Base-by-base conservation (phyloP, 371 early-diverging fungal genomes). In the Mucor racemosus region DNA sequence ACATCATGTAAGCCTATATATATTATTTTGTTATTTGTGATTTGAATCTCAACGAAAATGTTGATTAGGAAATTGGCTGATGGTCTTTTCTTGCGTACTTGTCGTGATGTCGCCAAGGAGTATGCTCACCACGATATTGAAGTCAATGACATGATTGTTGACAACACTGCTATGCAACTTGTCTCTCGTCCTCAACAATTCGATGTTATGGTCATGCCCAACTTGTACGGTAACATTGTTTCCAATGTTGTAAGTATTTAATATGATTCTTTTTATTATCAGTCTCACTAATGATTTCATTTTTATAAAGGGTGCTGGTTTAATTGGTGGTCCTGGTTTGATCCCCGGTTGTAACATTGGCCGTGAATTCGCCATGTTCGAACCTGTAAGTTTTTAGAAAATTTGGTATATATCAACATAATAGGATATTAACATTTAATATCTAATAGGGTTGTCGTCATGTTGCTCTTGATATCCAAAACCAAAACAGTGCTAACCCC, bases 101-200 rank as follows among this genome's bases (percentile, higher is more conserved):
- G 95, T 86, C 92, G 95, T 57, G 93, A 94, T 11, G 90, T 98
- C 34, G 90, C 95, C 66, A 90, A 97, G 83, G 91, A 92, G 79
- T 98, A 98, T 81, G 86, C 90, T 69, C 77, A 83, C 71, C 86
- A 88, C 50, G 94, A 94, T 46, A 93, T 98, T 78, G 80, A 90
- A 81, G 92, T 94, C 75, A 89, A 94, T 68, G 97, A 97, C 80
- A 97, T 98, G 98, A 97, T 98, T 82, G 98, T 98, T 68, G 99
- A 98, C 83, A 97, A 97, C 86, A 92, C 97, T 56, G 92, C 98
- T 60, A 98, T 98, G 99, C 99, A 98, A 84, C 90, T 98, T 33
- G 97, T 97, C 26, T 91, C 95, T 71, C 92, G 88, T 78, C 99
- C 99, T 63, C 91, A 91, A 76, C 98, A 97, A 81, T 98, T 98